Conservation (phyloP, 495 filamentous ascomycete species). For the Annulohypoxylon moriforme region DNA sequence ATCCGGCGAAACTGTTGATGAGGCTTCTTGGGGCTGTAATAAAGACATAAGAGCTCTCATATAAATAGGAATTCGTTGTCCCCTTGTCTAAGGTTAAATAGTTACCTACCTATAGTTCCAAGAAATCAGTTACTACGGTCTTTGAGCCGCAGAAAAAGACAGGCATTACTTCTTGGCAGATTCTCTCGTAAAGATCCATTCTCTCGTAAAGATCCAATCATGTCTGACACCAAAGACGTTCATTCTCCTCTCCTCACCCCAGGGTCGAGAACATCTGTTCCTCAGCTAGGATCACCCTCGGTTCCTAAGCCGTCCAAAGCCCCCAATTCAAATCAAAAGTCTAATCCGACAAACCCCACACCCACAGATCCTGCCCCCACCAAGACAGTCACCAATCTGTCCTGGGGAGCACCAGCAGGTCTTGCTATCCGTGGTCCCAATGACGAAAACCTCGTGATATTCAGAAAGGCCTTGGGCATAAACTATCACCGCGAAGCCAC, state of each 20-base stretch:
- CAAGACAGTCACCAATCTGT: constrained; percentile 37
- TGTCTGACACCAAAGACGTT: constrained; percentile 39
- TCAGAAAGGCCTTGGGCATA: constrained; percentile 57
- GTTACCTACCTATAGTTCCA: background rate
- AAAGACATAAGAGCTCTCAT: background rate
- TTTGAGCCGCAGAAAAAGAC: background rate
- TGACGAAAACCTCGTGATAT: constrained; percentile 60
- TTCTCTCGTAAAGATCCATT: background rate
- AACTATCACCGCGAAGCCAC: constrained; percentile 42
- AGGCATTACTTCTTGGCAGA: background rate
- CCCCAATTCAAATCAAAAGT: constrained; percentile 26
- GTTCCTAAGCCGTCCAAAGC: constrained; percentile 25
- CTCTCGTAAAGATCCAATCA: background rate
- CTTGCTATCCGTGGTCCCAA: constrained; percentile 53
- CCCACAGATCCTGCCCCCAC: constrained; percentile 18
- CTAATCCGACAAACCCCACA: constrained; percentile 13
- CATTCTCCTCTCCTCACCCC: constrained; percentile 37
- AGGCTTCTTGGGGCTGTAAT: background rate
- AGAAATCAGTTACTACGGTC: background rate
- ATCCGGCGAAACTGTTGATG: constrained; percentile 14
- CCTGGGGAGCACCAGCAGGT: constrained; percentile 56
- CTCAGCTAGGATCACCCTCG: constrained; percentile 25
- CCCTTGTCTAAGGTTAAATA: background rate
- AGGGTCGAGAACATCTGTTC: constrained; percentile 21
- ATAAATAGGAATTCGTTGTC: constrained; percentile 15